Conservation (phyloP, 192 early-diverging fungal species). For the Linnemannia exigua region DNA sequence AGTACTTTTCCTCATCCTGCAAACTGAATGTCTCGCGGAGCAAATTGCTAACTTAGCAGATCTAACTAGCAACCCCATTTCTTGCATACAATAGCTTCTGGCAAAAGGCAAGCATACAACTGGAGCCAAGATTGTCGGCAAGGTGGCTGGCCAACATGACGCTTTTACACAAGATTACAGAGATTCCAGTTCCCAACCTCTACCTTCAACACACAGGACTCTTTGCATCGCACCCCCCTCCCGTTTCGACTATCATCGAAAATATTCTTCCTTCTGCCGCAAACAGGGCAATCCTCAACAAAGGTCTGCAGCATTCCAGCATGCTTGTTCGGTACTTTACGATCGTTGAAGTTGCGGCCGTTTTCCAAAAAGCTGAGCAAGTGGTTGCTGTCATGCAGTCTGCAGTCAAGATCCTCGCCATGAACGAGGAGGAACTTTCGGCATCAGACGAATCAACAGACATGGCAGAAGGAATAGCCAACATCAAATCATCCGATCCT, state of each 20-base stretch:
- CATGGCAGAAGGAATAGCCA: background rate
- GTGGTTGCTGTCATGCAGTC: conserved; percentile 55
- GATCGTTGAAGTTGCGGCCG: conserved; percentile 65
- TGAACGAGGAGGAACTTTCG: conserved; percentile 19
- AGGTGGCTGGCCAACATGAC: conserved; percentile 87
- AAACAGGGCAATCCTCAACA: conserved; percentile 64
- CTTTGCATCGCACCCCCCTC: conserved; percentile 68
- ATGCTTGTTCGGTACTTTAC: conserved; percentile 75
- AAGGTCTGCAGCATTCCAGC: conserved; percentile 76
- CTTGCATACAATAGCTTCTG: conserved; percentile 66
- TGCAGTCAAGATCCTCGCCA: conserved; percentile 29
- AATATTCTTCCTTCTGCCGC: conserved; percentile 77
- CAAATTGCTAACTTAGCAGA: background rate
- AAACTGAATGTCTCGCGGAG: no score
- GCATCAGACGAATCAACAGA: conserved; percentile 7
- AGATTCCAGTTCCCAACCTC: conserved; percentile 74
- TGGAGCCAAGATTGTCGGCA: conserved; percentile 79
- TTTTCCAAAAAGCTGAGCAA: conserved; percentile 73
- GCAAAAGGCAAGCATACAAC: conserved; percentile 69
- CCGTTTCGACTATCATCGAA: conserved; percentile 68
- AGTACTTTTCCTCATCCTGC: conserved; percentile 23
- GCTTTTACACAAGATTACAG: conserved; percentile 76
- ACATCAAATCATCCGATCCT: conserved; percentile 15
- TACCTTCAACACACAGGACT: conserved; percentile 58
- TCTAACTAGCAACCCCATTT: background rate